Evolutionary conservation across 2,329 filamentous ascomycete species (phyloP), one percentile per base, ranked within the genome.

Genomic region (Fusarium euwallaceae): DNA sequence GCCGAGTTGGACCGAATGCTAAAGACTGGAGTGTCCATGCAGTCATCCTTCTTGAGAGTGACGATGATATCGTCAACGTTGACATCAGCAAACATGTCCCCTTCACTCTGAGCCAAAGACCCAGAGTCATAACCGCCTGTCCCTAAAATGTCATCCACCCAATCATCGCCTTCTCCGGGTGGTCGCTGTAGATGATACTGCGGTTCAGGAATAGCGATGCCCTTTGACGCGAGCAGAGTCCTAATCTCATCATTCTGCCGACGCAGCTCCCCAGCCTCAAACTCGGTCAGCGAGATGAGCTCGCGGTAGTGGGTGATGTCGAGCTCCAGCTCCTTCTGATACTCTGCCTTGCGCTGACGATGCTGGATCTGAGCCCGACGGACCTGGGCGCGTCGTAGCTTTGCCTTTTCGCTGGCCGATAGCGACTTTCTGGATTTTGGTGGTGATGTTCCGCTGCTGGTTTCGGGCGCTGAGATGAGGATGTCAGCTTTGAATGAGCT

Each of bases 281-380:
- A 77, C 76, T 87, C 83, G 1, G 83, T 80, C 17, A 79, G 79
- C 43, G 84, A 81, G 68, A 90, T 87, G 72, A 86, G 79, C 61
- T 87, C 85, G 14, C 88, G 85, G 65, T 88, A 83, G 71, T 83
- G 82, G 16, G 83, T 82, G 20, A 88, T 80, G 74, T 90, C 87
- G 69, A 85, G 81, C 81, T 90, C 88, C 34, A 90, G 85, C 80
- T 89, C 82, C 76, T 85, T 86, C 71, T 87, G 84, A 77, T 90
- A 88, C 78, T 89, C 86, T 61, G 86, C 87, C 76, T 89, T 90
- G 76, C 88, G 87, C 78, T 88, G 86, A 17, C 88, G 87, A 74
- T 90, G 88, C 77, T 89, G 85, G 41, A 86, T 85, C 82, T 90
- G 88, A 2, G 88, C 88, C 24, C 83, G 84, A 4, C 88, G 81